Base-by-base conservation (phyloP, 2,329 filamentous ascomycete species). In the Drechslerella dactyloides region DNA sequence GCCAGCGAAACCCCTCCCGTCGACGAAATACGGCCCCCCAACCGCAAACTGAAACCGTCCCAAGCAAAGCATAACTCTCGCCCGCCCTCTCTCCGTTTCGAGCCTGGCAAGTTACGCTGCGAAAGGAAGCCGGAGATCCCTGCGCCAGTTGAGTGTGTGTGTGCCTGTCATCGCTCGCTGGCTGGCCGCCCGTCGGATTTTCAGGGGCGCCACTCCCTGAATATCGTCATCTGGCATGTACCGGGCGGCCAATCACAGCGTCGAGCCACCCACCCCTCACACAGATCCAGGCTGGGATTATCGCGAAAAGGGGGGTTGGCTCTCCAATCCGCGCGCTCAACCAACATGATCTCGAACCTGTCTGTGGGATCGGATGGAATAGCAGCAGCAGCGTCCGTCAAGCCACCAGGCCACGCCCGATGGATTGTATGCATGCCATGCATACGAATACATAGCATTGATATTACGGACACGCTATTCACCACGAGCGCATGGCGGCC, bases 151-250 rank as follows among this genome's bases (percentile, higher is more conserved):
- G n/a, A n/a, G n/a, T n/a, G n/a, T n/a, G n/a, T n/a, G n/a, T 33
- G 52, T 46, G 48, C 54, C 59, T 60, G 64, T 55, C 40, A 15
- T 13, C 37, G 11, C 15, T 42, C 37, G 37, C 44, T 15, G 30
- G 24, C 44, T 46, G 48, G 58, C 53, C 27, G 52, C 37, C n/a
- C 44, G 52, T 40, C 17, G 44, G 54, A 15, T 58, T 63, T 70
- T 70, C 53, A 63, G 59, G 59, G 66, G 66, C 66, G 59, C 59
- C 56, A 62, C 50, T 46, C 56, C 42, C 48, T 51, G 46, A 30
- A 15, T n/a, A 58, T 70, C 65, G 65, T 70, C 65, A 70, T 70
- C 58, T 33, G 50, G 65, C 58, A 63, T 63, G 52, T 40, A 24
- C 15, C 11, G n/a, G 33, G 37, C 37, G 13, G 33, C 33, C 42